phyloP scores from a whole-genome alignment of 352 stramenopile species.

The Globisporangium spinosum region DNA sequence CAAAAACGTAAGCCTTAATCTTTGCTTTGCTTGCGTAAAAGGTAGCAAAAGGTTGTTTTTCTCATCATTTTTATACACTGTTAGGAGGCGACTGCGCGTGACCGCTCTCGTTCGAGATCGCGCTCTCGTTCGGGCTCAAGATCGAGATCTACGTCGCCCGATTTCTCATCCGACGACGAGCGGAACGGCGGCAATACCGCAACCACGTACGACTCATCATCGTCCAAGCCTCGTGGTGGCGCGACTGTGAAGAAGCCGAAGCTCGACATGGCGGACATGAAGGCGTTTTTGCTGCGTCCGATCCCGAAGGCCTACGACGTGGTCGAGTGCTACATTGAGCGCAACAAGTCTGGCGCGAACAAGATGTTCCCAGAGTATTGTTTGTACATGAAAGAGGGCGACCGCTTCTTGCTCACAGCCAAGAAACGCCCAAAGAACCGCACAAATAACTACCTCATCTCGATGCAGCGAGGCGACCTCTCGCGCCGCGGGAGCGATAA shows the following conservation, averaged over 20 bases:
- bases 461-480: slow-evolving; percentile 90
- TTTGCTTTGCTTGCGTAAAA: not conserved
- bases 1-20: slow-evolving; percentile 37
- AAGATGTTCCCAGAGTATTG: slow-evolving; percentile 93
- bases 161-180: slow-evolving; percentile 63
- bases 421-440: slow-evolving; percentile 96
- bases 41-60: not conserved
- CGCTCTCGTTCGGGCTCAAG: slow-evolving; percentile 40
- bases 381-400: slow-evolving; percentile 91
- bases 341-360: slow-evolving; percentile 90
- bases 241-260: slow-evolving; percentile 61
- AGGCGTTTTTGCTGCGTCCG: slow-evolving; percentile 70
- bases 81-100: slow-evolving; percentile 30
- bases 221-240: slow-evolving; percentile 28
- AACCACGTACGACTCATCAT: slow-evolving; percentile 54
- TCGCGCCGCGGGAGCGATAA: slow-evolving; percentile 87
- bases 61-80: not conserved
- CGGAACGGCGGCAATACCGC: slow-evolving; percentile 52
- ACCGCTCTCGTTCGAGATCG: slow-evolving; percentile 44
- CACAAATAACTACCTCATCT: slow-evolving; percentile 97
- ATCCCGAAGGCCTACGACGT: slow-evolving; percentile 87
- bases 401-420: slow-evolving; percentile 94
- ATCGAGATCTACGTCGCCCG: slow-evolving; percentile 58
- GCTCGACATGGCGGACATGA: slow-evolving; percentile 83
- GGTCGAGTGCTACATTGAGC: slow-evolving; percentile 93